Percentiles rank a stretch among this genome's conserved stretches.
Conservation (phyloP, 1,139 yeast genomes). For the Yamadazyma aaseri region DNA sequence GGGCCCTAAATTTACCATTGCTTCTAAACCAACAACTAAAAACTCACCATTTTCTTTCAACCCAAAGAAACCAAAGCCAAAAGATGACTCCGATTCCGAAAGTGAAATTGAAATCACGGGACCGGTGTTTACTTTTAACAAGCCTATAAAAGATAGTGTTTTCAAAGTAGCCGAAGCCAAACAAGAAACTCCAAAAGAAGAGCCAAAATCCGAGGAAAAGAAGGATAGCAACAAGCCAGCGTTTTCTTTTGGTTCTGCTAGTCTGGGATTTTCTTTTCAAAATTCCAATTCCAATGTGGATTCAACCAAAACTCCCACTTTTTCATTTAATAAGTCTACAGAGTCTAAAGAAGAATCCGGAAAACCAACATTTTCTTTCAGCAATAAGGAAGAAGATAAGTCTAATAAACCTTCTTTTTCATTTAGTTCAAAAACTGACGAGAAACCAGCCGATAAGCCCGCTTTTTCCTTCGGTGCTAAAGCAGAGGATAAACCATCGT, state of each 20-base stretch:
- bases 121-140: conserved; percentile 58
- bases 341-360: background rate
- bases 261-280: background rate
- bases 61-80: conserved; percentile 40
- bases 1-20: conserved; percentile 65
- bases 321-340: conserved; percentile 7
- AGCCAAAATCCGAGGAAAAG: conserved; percentile 7
- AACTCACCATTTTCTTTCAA: conserved; percentile 59
- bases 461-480: conserved; percentile 25
- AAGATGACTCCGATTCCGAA: conserved; percentile 34
- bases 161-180: conserved; percentile 36
- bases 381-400: conserved; percentile 6
- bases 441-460: conserved; percentile 23
- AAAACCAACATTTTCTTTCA: conserved; percentile 21
- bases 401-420: conserved; percentile 27
- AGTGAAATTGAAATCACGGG: conserved; percentile 62
- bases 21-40: conserved; percentile 52
- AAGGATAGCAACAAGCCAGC: conserved; percentile 18
- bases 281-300: conserved; percentile 7
- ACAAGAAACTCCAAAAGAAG: conserved; percentile 9
- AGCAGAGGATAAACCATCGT: conserved; percentile 13
- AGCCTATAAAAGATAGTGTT: conserved; percentile 45
- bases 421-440: conserved; percentile 13
- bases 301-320: background rate
- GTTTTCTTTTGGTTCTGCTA: conserved; percentile 22